Evolutionary conservation across 495 filamentous ascomycete genomes (phyloP).

Genomic region (Penicillium cataractarum): DNA sequence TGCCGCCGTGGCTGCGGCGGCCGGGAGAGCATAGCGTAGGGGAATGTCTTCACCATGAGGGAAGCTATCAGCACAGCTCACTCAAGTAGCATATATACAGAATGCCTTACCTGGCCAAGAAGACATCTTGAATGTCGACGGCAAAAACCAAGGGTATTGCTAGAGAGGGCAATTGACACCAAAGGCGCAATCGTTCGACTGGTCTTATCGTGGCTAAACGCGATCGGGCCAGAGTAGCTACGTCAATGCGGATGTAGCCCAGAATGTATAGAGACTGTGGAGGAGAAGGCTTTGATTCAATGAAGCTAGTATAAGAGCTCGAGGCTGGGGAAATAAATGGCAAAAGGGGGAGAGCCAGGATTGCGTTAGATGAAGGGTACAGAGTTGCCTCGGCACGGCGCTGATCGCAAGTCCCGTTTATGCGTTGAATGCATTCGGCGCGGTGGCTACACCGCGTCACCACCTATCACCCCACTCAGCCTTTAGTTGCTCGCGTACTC

Average conservation of each 20-base stretch:
- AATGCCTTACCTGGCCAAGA: constrained; percentile 19
- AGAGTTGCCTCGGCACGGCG: constrained; percentile 20
- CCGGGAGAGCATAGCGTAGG: constrained; percentile 61
- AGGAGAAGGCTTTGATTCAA: background rate
- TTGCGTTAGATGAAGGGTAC: background rate
- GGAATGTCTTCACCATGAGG: constrained; percentile 36
- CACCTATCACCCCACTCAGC: background rate
- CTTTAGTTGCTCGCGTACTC: background rate
- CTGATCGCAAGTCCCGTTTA: background rate
- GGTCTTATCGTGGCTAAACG: background rate
- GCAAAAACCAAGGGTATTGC: background rate
- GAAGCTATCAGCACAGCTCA: constrained; percentile 4
- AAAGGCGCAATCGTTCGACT: constrained; percentile 1
- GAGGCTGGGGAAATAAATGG: background rate
- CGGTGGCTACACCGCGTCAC: background rate
- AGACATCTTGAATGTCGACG: constrained; percentile 1
- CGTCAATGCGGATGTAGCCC: background rate
- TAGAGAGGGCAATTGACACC: background rate
- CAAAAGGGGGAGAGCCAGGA: background rate
- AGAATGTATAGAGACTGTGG: background rate
- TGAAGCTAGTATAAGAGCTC: background rate
- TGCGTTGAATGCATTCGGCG: background rate
- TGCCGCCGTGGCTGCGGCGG: constrained; percentile 67
- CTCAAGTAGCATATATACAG: background rate
- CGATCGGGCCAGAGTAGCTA: background rate